Evolutionary conservation across 2,329 filamentous ascomycete genomes (phyloP).

Genomic region (Trichoderma afroharzianum): DNA sequence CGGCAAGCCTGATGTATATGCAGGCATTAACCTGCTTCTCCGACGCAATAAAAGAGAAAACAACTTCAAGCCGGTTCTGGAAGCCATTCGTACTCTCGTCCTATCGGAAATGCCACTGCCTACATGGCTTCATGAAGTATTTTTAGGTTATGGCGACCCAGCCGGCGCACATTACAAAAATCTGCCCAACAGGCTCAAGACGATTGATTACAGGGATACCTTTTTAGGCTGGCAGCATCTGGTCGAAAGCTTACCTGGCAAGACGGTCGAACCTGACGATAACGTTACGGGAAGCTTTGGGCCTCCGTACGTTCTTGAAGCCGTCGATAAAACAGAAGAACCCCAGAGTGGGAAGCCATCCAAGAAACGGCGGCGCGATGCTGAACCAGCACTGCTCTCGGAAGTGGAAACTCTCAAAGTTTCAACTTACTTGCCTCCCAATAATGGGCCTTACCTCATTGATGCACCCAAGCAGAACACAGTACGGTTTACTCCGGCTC

Average conservation of each 20-base stretch:
- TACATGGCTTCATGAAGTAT: constrained; percentile 92
- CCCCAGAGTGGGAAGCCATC: constrained; percentile 56
- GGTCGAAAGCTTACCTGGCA: constrained; percentile 82
- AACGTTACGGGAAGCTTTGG: constrained; percentile 70
- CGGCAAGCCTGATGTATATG: constrained; percentile 77
- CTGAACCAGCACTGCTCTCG: constrained; percentile 60
- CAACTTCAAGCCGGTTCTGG: constrained; percentile 91
- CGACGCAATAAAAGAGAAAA: constrained; percentile 85
- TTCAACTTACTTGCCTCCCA: constrained; percentile 84
- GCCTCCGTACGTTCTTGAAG: constrained; percentile 83
- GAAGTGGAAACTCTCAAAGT: constrained; percentile 70
- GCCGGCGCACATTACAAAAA: constrained; percentile 82
- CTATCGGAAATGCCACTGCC: constrained; percentile 83
- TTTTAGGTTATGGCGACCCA: constrained; percentile 94
- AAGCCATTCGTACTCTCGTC: constrained; percentile 83
- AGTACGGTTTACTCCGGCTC: constrained; percentile 85
- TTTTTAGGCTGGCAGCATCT: constrained; percentile 96
- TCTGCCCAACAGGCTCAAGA: constrained; percentile 71
- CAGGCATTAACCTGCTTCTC: constrained; percentile 78
- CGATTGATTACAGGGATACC: constrained; percentile 87
- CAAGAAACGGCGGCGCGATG: constrained; percentile 84
- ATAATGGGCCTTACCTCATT: constrained; percentile 83
- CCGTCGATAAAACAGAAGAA: constrained; percentile 51
- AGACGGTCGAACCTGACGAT: constrained; percentile 74
- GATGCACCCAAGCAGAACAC: constrained; percentile 78